Evolutionary conservation across 164 flowering plant genomes (phyloP), one percentile per base, ranked within the genome.

Genomic region (Echeveria elegans): DNA sequence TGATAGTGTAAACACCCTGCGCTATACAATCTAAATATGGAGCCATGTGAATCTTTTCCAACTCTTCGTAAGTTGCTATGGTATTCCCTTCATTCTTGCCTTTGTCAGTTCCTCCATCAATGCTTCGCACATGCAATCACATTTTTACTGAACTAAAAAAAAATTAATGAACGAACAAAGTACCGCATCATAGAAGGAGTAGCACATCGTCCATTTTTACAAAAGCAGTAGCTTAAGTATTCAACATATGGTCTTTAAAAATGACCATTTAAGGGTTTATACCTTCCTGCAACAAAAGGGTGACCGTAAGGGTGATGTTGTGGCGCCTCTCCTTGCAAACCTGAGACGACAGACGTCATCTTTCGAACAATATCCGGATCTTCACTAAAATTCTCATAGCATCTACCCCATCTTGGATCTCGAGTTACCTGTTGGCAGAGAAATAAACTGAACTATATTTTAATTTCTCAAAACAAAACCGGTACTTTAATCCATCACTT

Each of bases 391-490:
- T 88, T 79, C 76, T 86, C 95, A 66, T 82, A 86, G 73, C 80
- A 80, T 74, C 91, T 78, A 72, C 89, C 91, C 95, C 91, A 86
- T 74, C 91, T 82, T 29, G 95, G 89, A 76, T 88, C 91, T 77
- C 77, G 83, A 60, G 73, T 71, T 6, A 85, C 89, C 95, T 88
- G 81, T 12, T 10, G 32, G 32, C 11, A 53, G 4, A 19, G 18
- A 11, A 12, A 45, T 10, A 47, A 18, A 23, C 0, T 1, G 4
- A 23, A 52, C 59, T 18, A 16, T 2, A 52, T 23, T 24, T 23
- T 23, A 53, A 24, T 53, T 23, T 31, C 9, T 1, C 11, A 12
- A 53, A 53, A 21, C 16, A 11, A 11, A 10, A 23, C 9, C 30
- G 4, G 26, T 8, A 26, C 4, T 26, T 26, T 10, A 23, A 8